Percentiles rank a stretch among this genome's conserved stretches.
phyloP scores from a whole-genome alignment of 2,329 filamentous ascomycete genomes.

The Ophiostoma himal-ulmi region DNA sequence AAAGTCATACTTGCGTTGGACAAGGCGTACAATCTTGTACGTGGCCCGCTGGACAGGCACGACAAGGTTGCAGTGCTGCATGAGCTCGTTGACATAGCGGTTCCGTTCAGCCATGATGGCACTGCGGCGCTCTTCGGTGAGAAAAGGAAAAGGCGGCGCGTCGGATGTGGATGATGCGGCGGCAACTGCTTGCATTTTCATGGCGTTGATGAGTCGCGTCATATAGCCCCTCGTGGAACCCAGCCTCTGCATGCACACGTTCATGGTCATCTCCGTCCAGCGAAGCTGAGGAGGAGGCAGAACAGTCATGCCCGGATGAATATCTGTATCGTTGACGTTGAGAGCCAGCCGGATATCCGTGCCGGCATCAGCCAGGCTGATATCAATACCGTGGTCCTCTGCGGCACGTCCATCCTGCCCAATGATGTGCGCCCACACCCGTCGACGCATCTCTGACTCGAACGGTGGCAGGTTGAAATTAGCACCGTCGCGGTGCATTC shows the following conservation, averaged over 20 bases:
- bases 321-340: slow-evolving; percentile 47
- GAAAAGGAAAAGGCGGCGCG: not conserved
- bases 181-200: not conserved
- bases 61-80: slow-evolving; percentile 45
- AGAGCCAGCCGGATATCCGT: slow-evolving; percentile 45
- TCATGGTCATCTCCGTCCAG: slow-evolving; percentile 51
- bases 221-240: slow-evolving; percentile 33
- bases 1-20: slow-evolving; percentile 31
- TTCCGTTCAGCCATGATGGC: slow-evolving; percentile 28
- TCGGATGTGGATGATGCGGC: not conserved
- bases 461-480: slow-evolving; percentile 41
- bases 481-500: slow-evolving; percentile 27
- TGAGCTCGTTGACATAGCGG: slow-evolving; percentile 43
- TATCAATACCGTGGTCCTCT: slow-evolving; percentile 45
- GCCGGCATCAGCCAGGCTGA: slow-evolving; percentile 34
- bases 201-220: slow-evolving; percentile 40
- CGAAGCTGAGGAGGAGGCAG: slow-evolving; percentile 39
- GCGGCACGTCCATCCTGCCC: slow-evolving; percentile 33
- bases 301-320: slow-evolving; percentile 41
- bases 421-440: slow-evolving; percentile 26
- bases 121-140: slow-evolving; percentile 21
- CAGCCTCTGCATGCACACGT: slow-evolving; percentile 45
- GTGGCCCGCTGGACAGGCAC: slow-evolving; percentile 37
- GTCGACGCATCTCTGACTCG: slow-evolving; percentile 27
- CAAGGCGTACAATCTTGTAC: slow-evolving; percentile 26